Percentiles rank a stretch among this genome's conserved stretches.
Conservation (phyloP, 176 grass and related monocot species). For the Cenchrus purpureus region DNA sequence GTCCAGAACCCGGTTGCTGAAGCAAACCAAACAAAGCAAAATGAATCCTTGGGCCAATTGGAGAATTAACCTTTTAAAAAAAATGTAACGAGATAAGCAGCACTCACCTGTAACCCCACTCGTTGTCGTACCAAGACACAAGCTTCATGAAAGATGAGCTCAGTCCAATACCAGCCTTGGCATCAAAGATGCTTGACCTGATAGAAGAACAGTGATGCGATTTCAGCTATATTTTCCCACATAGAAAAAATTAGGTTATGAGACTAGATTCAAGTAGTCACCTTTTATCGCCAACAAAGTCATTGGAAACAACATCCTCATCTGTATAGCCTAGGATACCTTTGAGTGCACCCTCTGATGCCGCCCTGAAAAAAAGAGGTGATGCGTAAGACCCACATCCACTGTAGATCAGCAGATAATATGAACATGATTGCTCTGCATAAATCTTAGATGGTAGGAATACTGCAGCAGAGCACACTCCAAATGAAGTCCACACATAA, state of each 20-base stretch:
- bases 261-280: slow-evolving; percentile 25
- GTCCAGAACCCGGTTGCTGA: slow-evolving; percentile 91
- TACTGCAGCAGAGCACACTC: not conserved
- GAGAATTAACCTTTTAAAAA: not conserved
- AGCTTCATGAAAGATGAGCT: slow-evolving; percentile 96
- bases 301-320: slow-evolving; percentile 94
- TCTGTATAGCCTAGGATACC: slow-evolving; percentile 98
- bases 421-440: not conserved
- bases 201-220: not conserved
- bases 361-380: slow-evolving; percentile 55
- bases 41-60: not conserved
- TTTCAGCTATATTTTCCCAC: not conserved
- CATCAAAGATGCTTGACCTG: slow-evolving; percentile 99
- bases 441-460: not conserved
- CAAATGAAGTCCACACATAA: not conserved
- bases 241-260: not conserved
- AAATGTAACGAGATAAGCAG: not conserved
- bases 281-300: slow-evolving; percentile 93
- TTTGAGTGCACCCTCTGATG: slow-evolving; percentile 83
- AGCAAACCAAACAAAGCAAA: slow-evolving; percentile 11
- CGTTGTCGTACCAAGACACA: slow-evolving; percentile 98
- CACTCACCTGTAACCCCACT: slow-evolving; percentile 96
- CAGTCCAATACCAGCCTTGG: slow-evolving; percentile 95
- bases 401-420: not conserved
- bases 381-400: not conserved